Evolutionary conservation across 2,329 filamentous ascomycete species (phyloP).

Genomic region (Chaetomium globosum): DNA sequence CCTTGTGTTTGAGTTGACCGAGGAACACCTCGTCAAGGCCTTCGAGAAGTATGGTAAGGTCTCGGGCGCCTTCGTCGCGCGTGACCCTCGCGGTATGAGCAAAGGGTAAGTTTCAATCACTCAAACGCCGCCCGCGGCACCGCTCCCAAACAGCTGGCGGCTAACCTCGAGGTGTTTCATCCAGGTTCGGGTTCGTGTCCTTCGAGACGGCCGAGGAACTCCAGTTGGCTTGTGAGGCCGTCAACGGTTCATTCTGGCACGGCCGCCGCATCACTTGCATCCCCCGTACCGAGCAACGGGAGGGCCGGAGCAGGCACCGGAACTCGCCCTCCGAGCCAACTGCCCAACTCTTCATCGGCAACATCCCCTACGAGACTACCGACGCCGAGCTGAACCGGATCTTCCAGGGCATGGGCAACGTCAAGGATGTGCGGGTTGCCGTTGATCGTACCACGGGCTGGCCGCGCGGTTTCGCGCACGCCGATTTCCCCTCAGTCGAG

Average conservation of each 20-base stretch:
- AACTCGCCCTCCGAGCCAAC: slow-evolving; percentile 32
- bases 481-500: slow-evolving; percentile 71
- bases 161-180: not conserved
- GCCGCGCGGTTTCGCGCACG: slow-evolving; percentile 81
- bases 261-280: slow-evolving; percentile 42
- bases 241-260: slow-evolving; percentile 46
- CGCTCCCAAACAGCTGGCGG: too few relatives aligned
- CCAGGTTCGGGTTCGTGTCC: slow-evolving; percentile 43
- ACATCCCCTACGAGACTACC: slow-evolving; percentile 83
- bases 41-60: slow-evolving; percentile 43
- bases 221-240: slow-evolving; percentile 37
- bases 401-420: slow-evolving; percentile 70
- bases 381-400: slow-evolving; percentile 79
- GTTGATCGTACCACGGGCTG: slow-evolving; percentile 80
- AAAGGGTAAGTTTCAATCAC: slow-evolving; percentile 40
- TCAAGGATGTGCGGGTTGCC: slow-evolving; percentile 76
- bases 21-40: slow-evolving; percentile 41
- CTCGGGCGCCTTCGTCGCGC: slow-evolving; percentile 35
- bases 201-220: slow-evolving; percentile 36
- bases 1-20: slow-evolving; percentile 44
- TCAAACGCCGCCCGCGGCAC: not conserved
- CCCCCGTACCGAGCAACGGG: slow-evolving; percentile 25
- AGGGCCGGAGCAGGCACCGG: not conserved
- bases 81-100: slow-evolving; percentile 44
- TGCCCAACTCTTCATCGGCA: slow-evolving; percentile 71